Percentiles rank a stretch among this genome's conserved stretches.
These are phyloP conservation scores for Straminergon stramineum DNA, from an alignment of 225 moss, liverwort and hornwort genomes.

Conservation along the genomic window DNA sequence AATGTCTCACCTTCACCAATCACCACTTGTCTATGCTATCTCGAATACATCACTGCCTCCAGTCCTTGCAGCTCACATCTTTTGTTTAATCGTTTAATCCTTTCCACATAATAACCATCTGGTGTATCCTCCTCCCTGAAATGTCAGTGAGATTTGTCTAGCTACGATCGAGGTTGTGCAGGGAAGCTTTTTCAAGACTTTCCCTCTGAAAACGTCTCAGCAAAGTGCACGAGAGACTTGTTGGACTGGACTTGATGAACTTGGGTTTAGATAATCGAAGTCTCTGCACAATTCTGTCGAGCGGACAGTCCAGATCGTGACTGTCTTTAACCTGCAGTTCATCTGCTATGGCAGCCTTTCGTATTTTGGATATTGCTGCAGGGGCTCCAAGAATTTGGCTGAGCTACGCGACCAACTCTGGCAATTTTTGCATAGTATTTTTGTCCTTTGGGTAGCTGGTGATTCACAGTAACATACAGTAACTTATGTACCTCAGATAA, in stretches of 20 bases:
- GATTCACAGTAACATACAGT: neutral
- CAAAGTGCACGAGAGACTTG: neutral
- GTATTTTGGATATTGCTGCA: neutral
- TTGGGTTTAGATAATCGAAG: neutral
- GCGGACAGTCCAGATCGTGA: neutral
- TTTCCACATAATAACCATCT: neutral
- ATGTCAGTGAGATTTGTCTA: constrained; percentile 1
- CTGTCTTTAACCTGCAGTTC: neutral
- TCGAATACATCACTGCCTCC: neutral
- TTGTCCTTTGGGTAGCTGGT: neutral
- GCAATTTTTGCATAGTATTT: neutral
- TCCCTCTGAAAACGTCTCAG: neutral
- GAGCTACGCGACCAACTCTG: neutral
- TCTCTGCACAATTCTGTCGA: neutral
- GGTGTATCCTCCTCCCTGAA: neutral
- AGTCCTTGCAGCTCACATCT: neutral
- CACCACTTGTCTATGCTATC: neutral
- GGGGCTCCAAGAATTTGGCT: neutral
- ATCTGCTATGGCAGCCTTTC: neutral
- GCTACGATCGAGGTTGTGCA: neutral
- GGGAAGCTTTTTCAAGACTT: neutral
- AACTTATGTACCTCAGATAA: neutral
- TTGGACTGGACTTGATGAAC: neutral
- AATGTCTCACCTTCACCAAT: neutral
- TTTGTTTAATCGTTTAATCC: neutral